Percentiles rank a stretch among this genome's conserved stretches.
Evolutionary conservation across 371 early-diverging fungal species (phyloP).

Genomic region (Mucor circinelloides): DNA sequence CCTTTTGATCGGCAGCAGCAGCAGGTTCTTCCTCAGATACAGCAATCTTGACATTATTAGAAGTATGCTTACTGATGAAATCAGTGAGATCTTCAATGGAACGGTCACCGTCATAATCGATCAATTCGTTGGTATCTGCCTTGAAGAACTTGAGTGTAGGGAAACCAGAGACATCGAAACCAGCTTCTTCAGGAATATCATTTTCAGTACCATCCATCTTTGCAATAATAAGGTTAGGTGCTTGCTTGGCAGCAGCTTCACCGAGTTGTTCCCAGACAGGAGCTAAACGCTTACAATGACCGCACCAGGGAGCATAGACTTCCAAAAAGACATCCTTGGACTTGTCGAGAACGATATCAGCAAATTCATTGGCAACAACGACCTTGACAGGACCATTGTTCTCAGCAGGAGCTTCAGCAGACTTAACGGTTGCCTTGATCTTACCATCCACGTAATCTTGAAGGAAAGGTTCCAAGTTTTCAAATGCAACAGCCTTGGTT

Average conservation of each 20-base stretch:
- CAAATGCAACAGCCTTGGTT: constrained; percentile 60
- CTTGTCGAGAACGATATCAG: constrained; percentile 80
- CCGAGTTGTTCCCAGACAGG: constrained; percentile 84
- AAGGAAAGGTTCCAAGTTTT: constrained; percentile 64
- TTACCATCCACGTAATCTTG: constrained; percentile 70
- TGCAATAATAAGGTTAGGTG: constrained; percentile 75
- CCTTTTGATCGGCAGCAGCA: constrained; percentile 26
- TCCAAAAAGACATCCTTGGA: constrained; percentile 93
- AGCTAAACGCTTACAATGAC: constrained; percentile 90
- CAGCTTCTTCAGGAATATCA: constrained; percentile 81
- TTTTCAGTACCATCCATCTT: constrained; percentile 97
- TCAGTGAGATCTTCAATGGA: constrained; percentile 71
- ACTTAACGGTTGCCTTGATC: constrained; percentile 80
- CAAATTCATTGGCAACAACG: constrained; percentile 83
- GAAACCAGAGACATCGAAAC: constrained; percentile 87
- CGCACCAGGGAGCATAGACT: constrained; percentile 95
- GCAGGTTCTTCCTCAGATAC: constrained; percentile 7
- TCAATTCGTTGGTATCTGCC: constrained; percentile 77
- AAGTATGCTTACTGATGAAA: constrained; percentile 75
- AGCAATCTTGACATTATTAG: constrained; percentile 36
- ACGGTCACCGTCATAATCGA: constrained; percentile 89
- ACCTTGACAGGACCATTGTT: constrained; percentile 90
- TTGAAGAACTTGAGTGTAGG: constrained; percentile 94
- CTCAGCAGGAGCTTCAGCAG: constrained; percentile 79
- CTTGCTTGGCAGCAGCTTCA: constrained; percentile 33